A percentile compares a stretch with the other conserved stretches of the same genome.
These are phyloP conservation scores for Cyphellophora attinorum DNA, from an alignment of 2,329 filamentous ascomycete species.

Conservation along the genomic window DNA sequence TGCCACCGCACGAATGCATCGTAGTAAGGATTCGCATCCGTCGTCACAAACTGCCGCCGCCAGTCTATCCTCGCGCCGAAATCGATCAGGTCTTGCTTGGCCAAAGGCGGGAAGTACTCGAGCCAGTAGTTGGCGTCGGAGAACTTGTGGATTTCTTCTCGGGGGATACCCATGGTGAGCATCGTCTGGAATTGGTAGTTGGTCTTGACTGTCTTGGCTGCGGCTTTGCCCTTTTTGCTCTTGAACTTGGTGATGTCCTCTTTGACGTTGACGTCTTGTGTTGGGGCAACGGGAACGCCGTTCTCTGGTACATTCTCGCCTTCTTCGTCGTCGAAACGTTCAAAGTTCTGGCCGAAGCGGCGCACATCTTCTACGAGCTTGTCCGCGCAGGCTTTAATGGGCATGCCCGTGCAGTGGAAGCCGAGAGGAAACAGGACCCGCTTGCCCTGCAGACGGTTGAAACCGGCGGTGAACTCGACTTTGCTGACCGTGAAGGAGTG, in stretches of 20 bases:
- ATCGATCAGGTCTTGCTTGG: conserved; percentile 67
- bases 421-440: conserved; percentile 79
- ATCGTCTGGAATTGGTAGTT: conserved; percentile 97
- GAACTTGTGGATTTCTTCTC: conserved; percentile 85
- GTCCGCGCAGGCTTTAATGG: conserved; percentile 94
- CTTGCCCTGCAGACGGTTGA: conserved; percentile 84
- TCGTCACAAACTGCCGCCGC: conserved; percentile 87
- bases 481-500: conserved; percentile 90
- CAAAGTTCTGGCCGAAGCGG: conserved; percentile 79
- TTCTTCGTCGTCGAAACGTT: conserved; percentile 57
- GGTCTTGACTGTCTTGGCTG: conserved; percentile 79
- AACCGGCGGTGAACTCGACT: conserved; percentile 82
- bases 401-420: conserved; percentile 95
- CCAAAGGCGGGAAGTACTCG: conserved; percentile 77
- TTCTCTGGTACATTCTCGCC: conserved; percentile 38
- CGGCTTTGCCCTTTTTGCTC: conserved; percentile 84
- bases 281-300: conserved; percentile 48
- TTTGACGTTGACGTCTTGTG: conserved; percentile 51
- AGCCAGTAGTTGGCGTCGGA: conserved; percentile 90
- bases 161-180: conserved; percentile 78
- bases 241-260: conserved; percentile 86
- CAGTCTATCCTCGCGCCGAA: conserved; percentile 87
- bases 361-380: conserved; percentile 86
- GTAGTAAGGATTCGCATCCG: conserved; percentile 93
- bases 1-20: conserved; percentile 90